Evolutionary conservation across 1,139 yeast genomes (phyloP).

Genomic region (Saccharomycopsis hybrid): DNA sequence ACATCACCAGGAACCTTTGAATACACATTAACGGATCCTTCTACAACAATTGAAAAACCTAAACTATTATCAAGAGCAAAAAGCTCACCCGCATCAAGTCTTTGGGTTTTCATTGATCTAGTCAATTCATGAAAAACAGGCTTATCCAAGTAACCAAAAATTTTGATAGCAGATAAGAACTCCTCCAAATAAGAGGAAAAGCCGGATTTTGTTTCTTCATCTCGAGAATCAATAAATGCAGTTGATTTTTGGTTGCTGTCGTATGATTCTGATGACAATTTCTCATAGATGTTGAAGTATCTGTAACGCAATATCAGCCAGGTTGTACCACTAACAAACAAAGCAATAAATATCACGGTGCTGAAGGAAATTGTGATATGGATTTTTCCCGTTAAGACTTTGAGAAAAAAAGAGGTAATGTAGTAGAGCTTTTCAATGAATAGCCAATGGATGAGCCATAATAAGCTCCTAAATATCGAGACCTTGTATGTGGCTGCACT

Average conservation of each 20-base stretch:
- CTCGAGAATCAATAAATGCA: constrained; percentile 14
- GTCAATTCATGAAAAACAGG: constrained; percentile 91
- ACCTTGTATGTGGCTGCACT: background rate
- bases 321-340: background rate
- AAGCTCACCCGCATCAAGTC: constrained; percentile 70
- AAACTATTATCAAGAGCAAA: constrained; percentile 64
- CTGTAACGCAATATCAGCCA: constrained; percentile 18
- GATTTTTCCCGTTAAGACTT: constrained; percentile 14
- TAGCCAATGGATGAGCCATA: constrained; percentile 6
- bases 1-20: constrained; percentile 37
- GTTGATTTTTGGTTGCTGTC: constrained; percentile 2
- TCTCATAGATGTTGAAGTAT: constrained; percentile 17
- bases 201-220: constrained; percentile 34
- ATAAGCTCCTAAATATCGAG: background rate
- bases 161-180: constrained; percentile 82
- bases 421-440: constrained; percentile 1
- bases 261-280: constrained; percentile 12
- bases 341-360: constrained; percentile 10
- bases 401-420: constrained; percentile 4
- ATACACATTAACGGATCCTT: constrained; percentile 80
- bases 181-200: constrained; percentile 70
- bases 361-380: constrained; percentile 17
- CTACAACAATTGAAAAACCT: constrained; percentile 93
- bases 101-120: constrained; percentile 85
- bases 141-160: constrained; percentile 87